Evolutionary conservation across 306 rosid genomes (phyloP).

Genomic region (Spatholobus suberectus): DNA sequence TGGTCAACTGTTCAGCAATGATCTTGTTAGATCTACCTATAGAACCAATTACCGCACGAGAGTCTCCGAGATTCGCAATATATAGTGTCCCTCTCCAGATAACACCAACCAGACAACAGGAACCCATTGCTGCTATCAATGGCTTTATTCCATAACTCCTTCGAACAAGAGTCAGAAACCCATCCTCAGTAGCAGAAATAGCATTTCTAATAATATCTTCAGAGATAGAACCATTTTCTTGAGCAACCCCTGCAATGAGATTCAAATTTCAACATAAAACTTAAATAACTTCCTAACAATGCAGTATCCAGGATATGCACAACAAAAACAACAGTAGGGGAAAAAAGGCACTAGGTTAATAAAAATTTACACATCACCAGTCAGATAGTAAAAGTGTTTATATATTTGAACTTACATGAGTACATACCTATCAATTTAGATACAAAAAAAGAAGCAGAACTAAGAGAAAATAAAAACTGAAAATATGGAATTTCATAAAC

Average conservation of each 20-base stretch:
- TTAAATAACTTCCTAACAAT: conserved; percentile 34
- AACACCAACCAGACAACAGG: conserved; percentile 88
- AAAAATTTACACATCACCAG: not conserved
- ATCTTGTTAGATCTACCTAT: conserved; percentile 70
- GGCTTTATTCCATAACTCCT: conserved; percentile 79
- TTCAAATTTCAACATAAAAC: conserved; percentile 18
- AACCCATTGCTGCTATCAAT: conserved; percentile 79
- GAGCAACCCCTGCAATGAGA: conserved; percentile 67
- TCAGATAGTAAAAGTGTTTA: not conserved
- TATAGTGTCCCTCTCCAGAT: conserved; percentile 76
- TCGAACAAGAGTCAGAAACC: conserved; percentile 82
- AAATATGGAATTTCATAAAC: conserved; percentile 17
- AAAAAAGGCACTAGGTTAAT: not conserved
- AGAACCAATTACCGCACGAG: conserved; percentile 86
- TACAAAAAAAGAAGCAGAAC: not conserved
- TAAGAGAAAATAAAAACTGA: not conserved
- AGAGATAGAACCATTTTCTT: conserved; percentile 67
- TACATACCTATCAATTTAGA: not conserved
- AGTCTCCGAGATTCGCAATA: conserved; percentile 84
- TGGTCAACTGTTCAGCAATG: conserved; percentile 74
- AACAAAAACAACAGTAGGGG: not conserved
- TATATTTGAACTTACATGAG: not conserved
- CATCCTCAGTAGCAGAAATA: conserved; percentile 87
- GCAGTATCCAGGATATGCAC: not conserved
- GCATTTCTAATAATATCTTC: conserved; percentile 72